These are phyloP conservation scores for Geranium incanum DNA, from an alignment of 441 rosid genomes.

Conservation along the genomic window DNA sequence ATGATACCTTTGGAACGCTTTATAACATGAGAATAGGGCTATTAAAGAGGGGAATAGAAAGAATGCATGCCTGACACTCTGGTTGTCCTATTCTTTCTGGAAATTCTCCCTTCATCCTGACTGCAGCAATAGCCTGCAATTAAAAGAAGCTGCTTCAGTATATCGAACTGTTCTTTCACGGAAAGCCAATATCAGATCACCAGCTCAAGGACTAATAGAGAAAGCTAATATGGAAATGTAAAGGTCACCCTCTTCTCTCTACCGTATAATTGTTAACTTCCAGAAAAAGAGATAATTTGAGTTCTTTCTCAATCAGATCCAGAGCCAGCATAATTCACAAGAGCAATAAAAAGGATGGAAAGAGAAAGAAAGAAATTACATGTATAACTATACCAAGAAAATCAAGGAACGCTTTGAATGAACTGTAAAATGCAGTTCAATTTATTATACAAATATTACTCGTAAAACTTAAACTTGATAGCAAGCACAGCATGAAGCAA, in stretches of 20 bases:
- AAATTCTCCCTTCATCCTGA: constrained; percentile 87
- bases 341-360: neutral
- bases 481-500: neutral
- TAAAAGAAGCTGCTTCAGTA: constrained; percentile 21
- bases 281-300: neutral
- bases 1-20: neutral
- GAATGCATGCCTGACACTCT: constrained; percentile 78
- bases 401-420: neutral
- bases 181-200: neutral
- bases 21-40: neutral
- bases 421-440: neutral
- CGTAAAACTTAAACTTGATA: constrained; percentile 6
- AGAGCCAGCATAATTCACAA: neutral
- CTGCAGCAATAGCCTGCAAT: constrained; percentile 80
- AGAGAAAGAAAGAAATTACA: neutral
- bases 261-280: neutral
- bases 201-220: neutral
- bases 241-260: constrained; percentile 4
- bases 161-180: constrained; percentile 10
- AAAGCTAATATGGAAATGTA: neutral
- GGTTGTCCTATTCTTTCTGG: constrained; percentile 95
- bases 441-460: neutral
- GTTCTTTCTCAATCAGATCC: neutral
- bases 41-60: constrained; percentile 2
- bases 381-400: neutral